Base-by-base conservation (phyloP, 148 eudicot genomes). In the Chenopodium album region DNA sequence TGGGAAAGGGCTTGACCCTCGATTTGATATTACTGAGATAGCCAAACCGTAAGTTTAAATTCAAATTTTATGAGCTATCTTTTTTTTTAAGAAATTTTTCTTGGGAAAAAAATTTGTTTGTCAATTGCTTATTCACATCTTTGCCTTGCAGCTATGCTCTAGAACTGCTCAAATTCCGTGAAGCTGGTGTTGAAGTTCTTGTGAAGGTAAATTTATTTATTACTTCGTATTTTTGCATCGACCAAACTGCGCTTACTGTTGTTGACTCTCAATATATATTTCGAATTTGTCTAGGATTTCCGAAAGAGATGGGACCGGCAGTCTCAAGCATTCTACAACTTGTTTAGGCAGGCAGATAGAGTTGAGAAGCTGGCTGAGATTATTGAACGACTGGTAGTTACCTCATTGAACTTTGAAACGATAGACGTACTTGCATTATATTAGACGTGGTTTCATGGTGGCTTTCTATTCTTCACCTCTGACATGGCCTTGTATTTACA, bases 1-100 rank as follows among this genome's bases (percentile, higher is more conserved):
- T 83, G 99, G 99, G 77, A 96, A 96, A 87, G 99, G 99, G 84
- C 99, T 96, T 86, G 99, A 96, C 84, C 94, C 99, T 88, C 95
- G 99, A 78, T 96, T 96, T 88, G 99, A 96, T 89, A 96, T 96
- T 80, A 94, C 98, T 75, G 99, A 96, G 85, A 96, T 96, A 73
- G 98, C 99, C 64, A 96, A 88, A 89, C 99, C 99, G 99, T 96
- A 85, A 94, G 99, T 87, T 28, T 76, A 4, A 28, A 80, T 75
- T 34, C 59, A 5, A 62, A 60, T 48, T 56, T 46, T 4, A 17
- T 0, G 6, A 26, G 7, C 68, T 71, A 23, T 71, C 41, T 26
- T 75, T 41, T 13, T 13, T 50, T 17, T 22, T 37, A 47, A 26
- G 22, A 52, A 6, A 3, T 56, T 41, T 26, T 37, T 77, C 9